A percentile compares a stretch with the other conserved stretches of the same genome.
These are phyloP conservation scores for Fusarium albidum DNA, from an alignment of 2,329 filamentous ascomycete genomes.

Conservation along the genomic window DNA sequence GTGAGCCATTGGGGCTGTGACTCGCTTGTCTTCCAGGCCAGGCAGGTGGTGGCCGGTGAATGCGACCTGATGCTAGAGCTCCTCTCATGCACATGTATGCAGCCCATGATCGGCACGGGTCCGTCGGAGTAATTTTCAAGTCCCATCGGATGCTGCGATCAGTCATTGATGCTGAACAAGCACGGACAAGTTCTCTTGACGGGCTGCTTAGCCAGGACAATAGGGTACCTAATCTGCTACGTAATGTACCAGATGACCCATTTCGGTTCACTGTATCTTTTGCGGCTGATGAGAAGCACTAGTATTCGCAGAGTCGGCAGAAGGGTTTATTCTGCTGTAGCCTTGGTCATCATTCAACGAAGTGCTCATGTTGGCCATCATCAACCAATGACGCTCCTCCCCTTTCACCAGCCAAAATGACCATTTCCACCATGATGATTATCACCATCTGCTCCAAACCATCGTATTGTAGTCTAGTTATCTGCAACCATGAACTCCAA, in stretches of 20 bases:
- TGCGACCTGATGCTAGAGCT: slow-evolving; percentile 18
- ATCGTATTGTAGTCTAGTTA: slow-evolving; percentile 12
- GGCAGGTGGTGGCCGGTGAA: slow-evolving; percentile 5
- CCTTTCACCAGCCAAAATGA: slow-evolving; percentile 7
- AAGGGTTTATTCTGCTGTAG: slow-evolving; percentile 8
- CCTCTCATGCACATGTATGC: neutral
- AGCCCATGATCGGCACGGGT: neutral
- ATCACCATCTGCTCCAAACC: slow-evolving; percentile 9
- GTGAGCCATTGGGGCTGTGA: slow-evolving; percentile 33
- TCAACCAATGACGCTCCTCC: slow-evolving; percentile 26
- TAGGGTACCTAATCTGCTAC: too few relatives aligned
- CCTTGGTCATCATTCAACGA: neutral
- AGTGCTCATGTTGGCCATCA: slow-evolving; percentile 23
- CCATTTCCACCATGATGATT: slow-evolving; percentile 14
- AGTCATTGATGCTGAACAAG: slow-evolving; percentile 9
- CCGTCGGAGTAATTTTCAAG: slow-evolving; percentile 11
- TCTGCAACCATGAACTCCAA: slow-evolving; percentile 35
- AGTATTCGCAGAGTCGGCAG: too few relatives aligned
- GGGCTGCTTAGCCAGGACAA: too few relatives aligned
- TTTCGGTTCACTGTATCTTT: too few relatives aligned
- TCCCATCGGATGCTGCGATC: slow-evolving; percentile 13
- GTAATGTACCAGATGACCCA: too few relatives aligned
- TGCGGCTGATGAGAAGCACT: too few relatives aligned
- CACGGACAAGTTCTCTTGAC: too few relatives aligned
- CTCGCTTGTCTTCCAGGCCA: neutral